Base-by-base conservation (phyloP, 2,329 filamentous ascomycete genomes). In the Hypomyces rosellus region DNA sequence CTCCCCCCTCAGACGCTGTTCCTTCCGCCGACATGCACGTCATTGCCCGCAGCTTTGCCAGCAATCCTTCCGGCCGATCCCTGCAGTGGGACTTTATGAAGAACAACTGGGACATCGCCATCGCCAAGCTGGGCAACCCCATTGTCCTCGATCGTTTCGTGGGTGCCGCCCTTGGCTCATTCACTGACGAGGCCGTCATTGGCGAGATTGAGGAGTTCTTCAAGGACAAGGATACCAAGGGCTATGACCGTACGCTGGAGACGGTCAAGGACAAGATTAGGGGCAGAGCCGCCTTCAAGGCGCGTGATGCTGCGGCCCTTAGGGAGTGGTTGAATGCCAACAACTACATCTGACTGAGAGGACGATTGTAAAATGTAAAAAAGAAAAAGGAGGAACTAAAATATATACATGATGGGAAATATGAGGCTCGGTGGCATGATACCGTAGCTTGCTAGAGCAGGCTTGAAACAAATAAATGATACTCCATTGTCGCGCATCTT, bases 121-220 rank as follows among this genome's bases (percentile, higher is more conserved):
- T 84, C 47, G 72, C 81, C 53, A 86, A 86, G 67, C 76, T 97
- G 49, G 83, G 65, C 39, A 96, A 96, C 71, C 87, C 89, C 55
- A 86, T 96, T 30, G 82, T 96, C 3, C 75, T 96, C 14, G 92
- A 99, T 70, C 84, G 92, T 44, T 96, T 95, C 70, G 73, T 99
- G 60, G 84, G 88, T 59, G 75, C 87, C 58, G 84, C 84, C 41
- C 73, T 99, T 58, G 82, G 81, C 61, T 87, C 88, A 64, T 97
- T 95, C 65, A 81, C 88, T 3, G 84, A 89, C 59, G 71, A 75
- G 13, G 77, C 79, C 55, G 77, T 82, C 14, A 79, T 89, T 55
- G 76, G 82, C 56, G 89, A 96, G 48, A 93, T 99, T 61, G 77
- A 84, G 45, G 67, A 71, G 3, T 99, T 99, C 76, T 99, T 97